phyloP scores from a whole-genome alignment of 2,329 filamentous ascomycete species.

The Canariomyces notabilis region DNA sequence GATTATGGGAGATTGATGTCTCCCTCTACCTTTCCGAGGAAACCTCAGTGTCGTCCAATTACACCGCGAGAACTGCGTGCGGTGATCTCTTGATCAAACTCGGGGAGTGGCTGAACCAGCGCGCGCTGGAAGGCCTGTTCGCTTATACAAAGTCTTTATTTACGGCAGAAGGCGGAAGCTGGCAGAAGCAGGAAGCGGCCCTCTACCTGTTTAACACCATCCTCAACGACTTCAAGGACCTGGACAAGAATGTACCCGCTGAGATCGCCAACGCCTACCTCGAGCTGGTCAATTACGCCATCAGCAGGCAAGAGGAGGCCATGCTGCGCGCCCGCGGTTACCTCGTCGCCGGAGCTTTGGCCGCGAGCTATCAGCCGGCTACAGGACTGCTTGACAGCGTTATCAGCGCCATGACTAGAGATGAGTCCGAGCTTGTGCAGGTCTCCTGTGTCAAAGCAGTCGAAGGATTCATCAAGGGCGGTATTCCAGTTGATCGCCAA shows the following conservation, averaged over 20 bases:
- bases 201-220: slow-evolving; percentile 83
- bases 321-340: slow-evolving; percentile 84
- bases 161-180: slow-evolving; percentile 45
- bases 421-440: slow-evolving; percentile 82
- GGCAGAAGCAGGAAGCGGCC: slow-evolving; percentile 69
- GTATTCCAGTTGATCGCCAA: slow-evolving; percentile 53
- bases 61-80: slow-evolving; percentile 87
- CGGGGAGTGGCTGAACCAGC: slow-evolving; percentile 78
- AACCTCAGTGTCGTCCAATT: slow-evolving; percentile 90
- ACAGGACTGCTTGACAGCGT: slow-evolving; percentile 64
- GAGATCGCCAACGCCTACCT: slow-evolving; percentile 70
- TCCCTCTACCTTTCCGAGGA: slow-evolving; percentile 95
- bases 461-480: slow-evolving; percentile 58
- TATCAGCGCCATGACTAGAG: slow-evolving; percentile 68
- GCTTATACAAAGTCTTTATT: slow-evolving; percentile 73
- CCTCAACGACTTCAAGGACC: slow-evolving; percentile 75
- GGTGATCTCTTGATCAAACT: slow-evolving; percentile 90
- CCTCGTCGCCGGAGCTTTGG: slow-evolving; percentile 75
- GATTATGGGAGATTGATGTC: slow-evolving; percentile 92
- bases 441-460: slow-evolving; percentile 86
- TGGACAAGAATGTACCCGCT: slow-evolving; percentile 63
- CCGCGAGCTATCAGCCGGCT: slow-evolving; percentile 62
- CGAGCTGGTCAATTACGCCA: slow-evolving; percentile 72
- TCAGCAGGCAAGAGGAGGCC: slow-evolving; percentile 62
- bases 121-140: slow-evolving; percentile 73